Base-by-base conservation (phyloP, 441 rosid species). In the Omphalea diandra region DNA sequence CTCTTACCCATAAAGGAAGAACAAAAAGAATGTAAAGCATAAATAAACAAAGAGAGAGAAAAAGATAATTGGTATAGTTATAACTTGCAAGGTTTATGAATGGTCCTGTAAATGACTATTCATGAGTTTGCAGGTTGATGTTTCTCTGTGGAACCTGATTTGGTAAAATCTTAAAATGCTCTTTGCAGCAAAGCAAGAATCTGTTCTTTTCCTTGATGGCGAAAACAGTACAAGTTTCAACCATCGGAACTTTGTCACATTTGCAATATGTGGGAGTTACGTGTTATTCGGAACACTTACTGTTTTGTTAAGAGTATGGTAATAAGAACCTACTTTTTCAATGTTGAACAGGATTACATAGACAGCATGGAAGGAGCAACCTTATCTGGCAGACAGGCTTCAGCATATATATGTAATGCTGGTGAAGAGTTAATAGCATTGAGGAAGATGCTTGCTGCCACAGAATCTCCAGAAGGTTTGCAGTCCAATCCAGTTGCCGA, bases 311-410 rank as follows among this genome's bases (percentile, higher is more conserved):
- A 29, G 27, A 47, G 29, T 4, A 12, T 15, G 33, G 33, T 26
- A 47, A 15, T 29, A 24, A 9, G 3, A 3, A 64, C 32, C 15
- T 26, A 15, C 50, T 27, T 54, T n/a, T 32, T 52, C 24, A 55
- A 12, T 44, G 33, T 63, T 61, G 59, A 72, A 35, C 88, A 94
- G 99, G 99, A 94, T 71, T 94, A 94, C 80, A 92, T 94, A 75
- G 99, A 94, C 78, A 94, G 98, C 70, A 94, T 92, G 99, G 99
- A 94, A 80, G 98, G 98, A 50, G 98, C 99, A 12, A 92, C 99
- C 0, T 68, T 94, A 70, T 90, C 99, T 0, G 99, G 99, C 12
- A 87, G 99, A 71, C 97, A 90, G 80, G 89, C 96, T 62, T 86
- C 99, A 1, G 88, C 98, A 15, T 94, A 85, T 73, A 79, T 92